These are phyloP conservation scores for Luffa acutangula DNA, from an alignment of 306 rosid species.

Conservation along the genomic window DNA sequence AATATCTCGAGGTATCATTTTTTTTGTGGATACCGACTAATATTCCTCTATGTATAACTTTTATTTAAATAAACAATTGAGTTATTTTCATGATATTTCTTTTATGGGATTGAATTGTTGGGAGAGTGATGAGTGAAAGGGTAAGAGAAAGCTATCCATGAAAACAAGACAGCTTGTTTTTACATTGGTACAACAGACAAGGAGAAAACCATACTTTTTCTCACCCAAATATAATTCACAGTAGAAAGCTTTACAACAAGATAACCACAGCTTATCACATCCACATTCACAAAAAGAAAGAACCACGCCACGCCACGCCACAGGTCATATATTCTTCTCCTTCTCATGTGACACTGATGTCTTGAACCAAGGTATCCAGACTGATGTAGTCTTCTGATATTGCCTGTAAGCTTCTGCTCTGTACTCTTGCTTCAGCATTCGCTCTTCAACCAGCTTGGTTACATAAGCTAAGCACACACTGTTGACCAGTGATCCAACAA, in stretches of 20 bases:
- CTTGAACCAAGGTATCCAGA: slow-evolving; percentile 83
- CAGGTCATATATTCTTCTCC: slow-evolving; percentile 42
- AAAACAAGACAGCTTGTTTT: background rate
- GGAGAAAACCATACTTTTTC: background rate
- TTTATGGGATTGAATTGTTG: background rate
- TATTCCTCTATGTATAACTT: too few species aligned
- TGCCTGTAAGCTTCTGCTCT: slow-evolving; percentile 58
- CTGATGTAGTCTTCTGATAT: slow-evolving; percentile 86
- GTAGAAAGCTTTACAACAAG: background rate
- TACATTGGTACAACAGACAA: background rate
- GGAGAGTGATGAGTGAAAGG: background rate
- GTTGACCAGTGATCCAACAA: slow-evolving; percentile 52
- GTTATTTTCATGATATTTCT: too few species aligned
- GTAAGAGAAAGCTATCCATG: background rate
- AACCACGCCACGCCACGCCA: background rate
- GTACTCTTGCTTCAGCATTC: slow-evolving; percentile 62
- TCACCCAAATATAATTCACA: background rate
- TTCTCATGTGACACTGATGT: slow-evolving; percentile 31
- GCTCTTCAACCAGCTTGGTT: slow-evolving; percentile 72
- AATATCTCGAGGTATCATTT: too few species aligned
- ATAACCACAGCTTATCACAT: background rate
- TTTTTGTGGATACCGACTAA: too few species aligned
- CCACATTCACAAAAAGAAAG: background rate
- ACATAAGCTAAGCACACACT: slow-evolving; percentile 76
- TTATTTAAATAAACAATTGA: too few species aligned